A percentile compares a stretch with the other conserved stretches of the same genome.
These are phyloP conservation scores for Beta vulgaris DNA, from an alignment of 148 eudicot species.

Conservation along the genomic window DNA sequence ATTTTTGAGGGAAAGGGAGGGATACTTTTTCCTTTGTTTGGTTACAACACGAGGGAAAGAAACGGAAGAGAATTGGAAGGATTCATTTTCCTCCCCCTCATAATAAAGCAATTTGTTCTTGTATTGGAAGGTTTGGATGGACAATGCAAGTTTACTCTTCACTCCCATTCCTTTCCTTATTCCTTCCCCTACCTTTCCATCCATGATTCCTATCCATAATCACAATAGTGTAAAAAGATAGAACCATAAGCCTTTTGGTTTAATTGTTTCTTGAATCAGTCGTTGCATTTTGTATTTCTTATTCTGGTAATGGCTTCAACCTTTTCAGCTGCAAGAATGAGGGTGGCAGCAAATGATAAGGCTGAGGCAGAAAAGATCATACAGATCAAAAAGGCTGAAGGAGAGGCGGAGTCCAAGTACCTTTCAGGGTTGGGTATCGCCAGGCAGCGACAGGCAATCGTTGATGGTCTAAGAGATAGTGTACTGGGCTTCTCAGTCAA, in stretches of 20 bases:
- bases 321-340: conserved; percentile 36
- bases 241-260: background rate
- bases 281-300: background rate
- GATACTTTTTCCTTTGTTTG: too few species aligned
- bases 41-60: too few species aligned
- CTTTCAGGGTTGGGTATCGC: conserved; percentile 45
- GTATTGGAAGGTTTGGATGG: too few species aligned
- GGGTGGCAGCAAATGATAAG: conserved; percentile 42
- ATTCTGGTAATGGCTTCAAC: background rate
- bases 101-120: too few species aligned
- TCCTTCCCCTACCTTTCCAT: too few species aligned
- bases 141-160: too few species aligned
- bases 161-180: too few species aligned
- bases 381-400: conserved; percentile 40
- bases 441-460: conserved; percentile 44
- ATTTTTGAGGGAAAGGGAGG: too few species aligned
- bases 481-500: conserved; percentile 37
- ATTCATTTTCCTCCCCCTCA: too few species aligned
- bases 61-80: too few species aligned
- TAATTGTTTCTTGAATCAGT: background rate
- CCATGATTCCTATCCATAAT: too few species aligned
- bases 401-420: conserved; percentile 44
- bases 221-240: background rate
- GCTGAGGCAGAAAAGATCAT: conserved; percentile 43
- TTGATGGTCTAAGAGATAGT: conserved; percentile 44